These are phyloP conservation scores for Bipolaris oryzae DNA, from an alignment of 2,329 filamentous ascomycete species.

Conservation along the genomic window DNA sequence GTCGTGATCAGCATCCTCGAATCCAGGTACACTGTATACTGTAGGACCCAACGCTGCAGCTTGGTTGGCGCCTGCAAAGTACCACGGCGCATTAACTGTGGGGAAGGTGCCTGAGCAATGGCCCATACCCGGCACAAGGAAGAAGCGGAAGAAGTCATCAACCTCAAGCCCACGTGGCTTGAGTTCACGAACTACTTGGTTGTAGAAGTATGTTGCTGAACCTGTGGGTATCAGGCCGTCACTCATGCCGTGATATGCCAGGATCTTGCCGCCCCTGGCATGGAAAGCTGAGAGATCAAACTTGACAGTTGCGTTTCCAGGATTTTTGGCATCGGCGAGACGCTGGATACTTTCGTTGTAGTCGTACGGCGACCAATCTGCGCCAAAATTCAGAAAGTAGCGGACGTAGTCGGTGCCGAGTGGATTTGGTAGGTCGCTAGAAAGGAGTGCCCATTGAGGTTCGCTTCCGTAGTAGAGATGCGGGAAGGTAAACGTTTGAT, in stretches of 20 bases:
- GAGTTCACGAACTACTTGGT: slow-evolving; percentile 50
- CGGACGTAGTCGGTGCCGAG: slow-evolving; percentile 50
- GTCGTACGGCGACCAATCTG: slow-evolving; percentile 11
- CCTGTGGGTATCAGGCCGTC: slow-evolving; percentile 58
- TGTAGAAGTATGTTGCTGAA: slow-evolving; percentile 60
- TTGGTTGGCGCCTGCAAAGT: slow-evolving; percentile 48
- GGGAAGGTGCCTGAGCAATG: slow-evolving; percentile 49
- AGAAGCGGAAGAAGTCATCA: slow-evolving; percentile 52
- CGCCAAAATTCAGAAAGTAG: slow-evolving; percentile 47
- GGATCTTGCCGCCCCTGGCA: slow-evolving; percentile 49
- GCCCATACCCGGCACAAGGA: slow-evolving; percentile 54
- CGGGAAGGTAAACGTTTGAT: slow-evolving; percentile 52
- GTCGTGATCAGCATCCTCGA: slow-evolving; percentile 51
- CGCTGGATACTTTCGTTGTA: slow-evolving; percentile 45
- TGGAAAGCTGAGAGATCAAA: slow-evolving; percentile 57
- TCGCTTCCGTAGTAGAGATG: slow-evolving; percentile 50
- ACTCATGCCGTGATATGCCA: slow-evolving; percentile 53
- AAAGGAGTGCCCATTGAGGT: slow-evolving; percentile 39
- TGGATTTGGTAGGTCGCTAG: slow-evolving; percentile 45
- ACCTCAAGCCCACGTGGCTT: slow-evolving; percentile 45
- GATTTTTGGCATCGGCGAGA: slow-evolving; percentile 51
- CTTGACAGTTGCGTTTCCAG: slow-evolving; percentile 58
- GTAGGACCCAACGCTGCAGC: slow-evolving; percentile 15
- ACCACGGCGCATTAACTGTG: slow-evolving; percentile 52
- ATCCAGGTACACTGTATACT: slow-evolving; percentile 36